Conservation (phyloP, 441 rosid species). For the Syzygium malaccense region DNA sequence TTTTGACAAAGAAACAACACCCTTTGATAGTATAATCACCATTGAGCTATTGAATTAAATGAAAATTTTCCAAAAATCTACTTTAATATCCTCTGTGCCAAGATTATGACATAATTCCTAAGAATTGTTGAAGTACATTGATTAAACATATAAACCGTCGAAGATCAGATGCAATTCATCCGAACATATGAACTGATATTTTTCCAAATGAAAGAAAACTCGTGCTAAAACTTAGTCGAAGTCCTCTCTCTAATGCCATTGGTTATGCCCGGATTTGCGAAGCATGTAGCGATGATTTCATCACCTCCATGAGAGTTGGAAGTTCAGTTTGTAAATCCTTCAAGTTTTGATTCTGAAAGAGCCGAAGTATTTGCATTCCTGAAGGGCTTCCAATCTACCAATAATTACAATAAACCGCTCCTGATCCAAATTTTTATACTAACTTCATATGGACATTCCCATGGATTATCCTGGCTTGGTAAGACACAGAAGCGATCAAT, state of each 20-base stretch:
- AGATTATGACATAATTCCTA: neutral
- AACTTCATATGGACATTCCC: neutral
- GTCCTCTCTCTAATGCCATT: neutral
- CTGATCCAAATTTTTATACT: neutral
- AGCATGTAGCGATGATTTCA: neutral
- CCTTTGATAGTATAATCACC: neutral
- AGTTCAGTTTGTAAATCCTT: neutral
- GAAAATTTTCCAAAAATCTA: neutral
- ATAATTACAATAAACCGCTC: no score
- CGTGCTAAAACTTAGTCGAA: neutral
- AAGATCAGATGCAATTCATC: neutral
- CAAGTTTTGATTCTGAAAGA: neutral
- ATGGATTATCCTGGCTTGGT: neutral
- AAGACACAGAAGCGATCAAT: neutral
- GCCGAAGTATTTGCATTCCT: neutral
- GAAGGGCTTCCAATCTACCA: neutral
- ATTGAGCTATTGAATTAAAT: neutral
- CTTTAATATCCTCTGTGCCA: neutral
- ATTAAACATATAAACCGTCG: neutral
- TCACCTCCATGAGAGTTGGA: neutral
- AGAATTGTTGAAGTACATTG: neutral
- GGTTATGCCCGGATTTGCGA: neutral
- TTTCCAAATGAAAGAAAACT: neutral
- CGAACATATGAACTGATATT: neutral
- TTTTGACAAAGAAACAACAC: neutral